Base-by-base conservation (phyloP, 1,284 basidiomycete genomes). In the Apiotrichum laibachii region DNA sequence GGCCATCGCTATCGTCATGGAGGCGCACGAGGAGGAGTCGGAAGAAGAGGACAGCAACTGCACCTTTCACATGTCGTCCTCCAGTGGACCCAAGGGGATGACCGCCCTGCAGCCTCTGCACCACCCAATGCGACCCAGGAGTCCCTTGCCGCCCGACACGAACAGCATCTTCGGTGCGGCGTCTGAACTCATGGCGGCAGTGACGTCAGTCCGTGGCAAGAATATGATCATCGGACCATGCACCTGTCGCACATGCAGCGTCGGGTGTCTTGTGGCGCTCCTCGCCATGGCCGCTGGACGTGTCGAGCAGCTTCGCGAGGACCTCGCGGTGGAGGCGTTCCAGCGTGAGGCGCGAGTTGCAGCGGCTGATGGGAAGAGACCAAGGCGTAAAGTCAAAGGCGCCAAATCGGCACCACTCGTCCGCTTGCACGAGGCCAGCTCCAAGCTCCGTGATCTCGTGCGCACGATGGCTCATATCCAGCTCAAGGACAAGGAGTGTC, bases 141-240 rank as follows among this genome's bases (percentile, higher is more conserved):
- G 13, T 9, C 47, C 47, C 33, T 5, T n/a, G 18, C 46, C 46
- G 12, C 7, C 47, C 16, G 21, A 19, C 18, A 19, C 16, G n/a
- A 26, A 50, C 21, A 22, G 34, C 21, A 26, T 50, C 5, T 50
- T 50, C 49, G 19, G 12, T 6, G 49, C 49, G 6, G 37, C 35
- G 33, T 50, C 49, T 7, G n/a, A 35, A 4, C 35, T 50, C 35
- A 50, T 50, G 49, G n/a, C 49, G 12, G 49, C 49, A 11, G 49
- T 50, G 6, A 39, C 49, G 6, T 18, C 49, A 13, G 49, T 12
- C 1, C 34, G 35, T 6, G 49, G 49, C 18, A 37, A 39, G 35
- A 50, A 50, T 35, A 37, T 50, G 19, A 50, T 50, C 19, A 50
- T 50, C 21, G 49, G 49, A 16, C 49, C 49, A 7, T 50, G 49